Conservation (phyloP, 805 yeast genomes). For the Suhomyces xylopsoci region DNA sequence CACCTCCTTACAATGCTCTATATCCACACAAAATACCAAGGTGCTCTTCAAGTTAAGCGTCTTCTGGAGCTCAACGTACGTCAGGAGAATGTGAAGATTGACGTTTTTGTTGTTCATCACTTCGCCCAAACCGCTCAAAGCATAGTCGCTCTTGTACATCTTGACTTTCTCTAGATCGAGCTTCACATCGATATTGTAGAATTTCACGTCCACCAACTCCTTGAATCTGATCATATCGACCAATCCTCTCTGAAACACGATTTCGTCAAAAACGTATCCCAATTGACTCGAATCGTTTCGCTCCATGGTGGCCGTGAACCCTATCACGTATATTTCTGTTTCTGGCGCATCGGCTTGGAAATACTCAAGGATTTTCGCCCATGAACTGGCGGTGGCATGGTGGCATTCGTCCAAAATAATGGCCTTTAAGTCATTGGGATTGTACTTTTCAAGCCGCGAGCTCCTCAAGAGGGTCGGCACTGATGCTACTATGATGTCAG, state of each 20-base stretch:
- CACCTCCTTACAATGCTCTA: slow-evolving; percentile 59
- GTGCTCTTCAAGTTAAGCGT: slow-evolving; percentile 53
- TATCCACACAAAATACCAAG: slow-evolving; percentile 73
- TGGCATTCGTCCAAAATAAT: slow-evolving; percentile 91
- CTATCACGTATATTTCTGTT: slow-evolving; percentile 57
- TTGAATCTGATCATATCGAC: slow-evolving; percentile 63
- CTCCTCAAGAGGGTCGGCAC: slow-evolving; percentile 58
- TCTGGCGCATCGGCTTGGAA: slow-evolving; percentile 48
- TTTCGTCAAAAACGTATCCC: slow-evolving; percentile 60
- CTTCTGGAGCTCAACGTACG: slow-evolving; percentile 39
- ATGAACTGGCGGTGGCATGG: slow-evolving; percentile 76
- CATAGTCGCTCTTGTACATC: slow-evolving; percentile 51
- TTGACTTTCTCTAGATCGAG: slow-evolving; percentile 40
- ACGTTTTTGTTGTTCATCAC: slow-evolving; percentile 53
- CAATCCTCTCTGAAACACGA: slow-evolving; percentile 67
- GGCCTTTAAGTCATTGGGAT: slow-evolving; percentile 62
- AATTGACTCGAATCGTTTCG: slow-evolving; percentile 69
- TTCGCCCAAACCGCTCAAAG: slow-evolving; percentile 45
- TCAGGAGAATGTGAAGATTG: slow-evolving; percentile 56
- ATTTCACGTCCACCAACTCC: slow-evolving; percentile 67
- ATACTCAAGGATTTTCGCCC: slow-evolving; percentile 53
- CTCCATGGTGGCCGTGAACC: slow-evolving; percentile 85
- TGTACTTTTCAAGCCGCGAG: slow-evolving; percentile 48
- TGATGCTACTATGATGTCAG: slow-evolving; percentile 74
- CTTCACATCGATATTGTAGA: slow-evolving; percentile 54